These are phyloP conservation scores for Desmodesmus armatus DNA, from an alignment of 139 green algal genomes.

Conservation along the genomic window DNA sequence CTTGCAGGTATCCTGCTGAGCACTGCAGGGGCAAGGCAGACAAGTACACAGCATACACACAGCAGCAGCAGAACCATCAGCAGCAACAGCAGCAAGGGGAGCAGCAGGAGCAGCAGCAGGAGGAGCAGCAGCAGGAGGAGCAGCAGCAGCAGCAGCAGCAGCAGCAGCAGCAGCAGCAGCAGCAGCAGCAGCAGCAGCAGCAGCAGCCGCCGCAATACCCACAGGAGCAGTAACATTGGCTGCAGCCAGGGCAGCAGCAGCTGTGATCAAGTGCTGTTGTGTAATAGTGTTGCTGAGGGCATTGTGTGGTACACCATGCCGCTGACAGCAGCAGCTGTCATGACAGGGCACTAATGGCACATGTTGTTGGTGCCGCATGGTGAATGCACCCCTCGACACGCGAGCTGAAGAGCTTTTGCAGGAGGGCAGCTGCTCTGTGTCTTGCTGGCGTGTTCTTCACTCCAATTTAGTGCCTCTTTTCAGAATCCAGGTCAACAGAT, in stretches of 20 bases:
- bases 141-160: not conserved
- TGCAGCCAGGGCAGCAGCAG: not conserved
- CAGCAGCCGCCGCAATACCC: not conserved
- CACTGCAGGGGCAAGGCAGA: not conserved
- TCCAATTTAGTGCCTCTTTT: too few species aligned
- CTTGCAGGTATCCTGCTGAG: not conserved
- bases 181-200: not conserved
- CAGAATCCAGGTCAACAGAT: too few species aligned
- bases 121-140: not conserved
- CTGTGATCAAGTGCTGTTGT: not conserved
- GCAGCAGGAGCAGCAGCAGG: not conserved
- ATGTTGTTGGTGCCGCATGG: not conserved
- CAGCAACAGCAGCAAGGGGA: not conserved
- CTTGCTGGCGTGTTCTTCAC: too few species aligned
- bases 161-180: not conserved
- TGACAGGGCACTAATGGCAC: not conserved
- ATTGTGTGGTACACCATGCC: too few species aligned
- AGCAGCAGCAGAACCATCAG: not conserved
- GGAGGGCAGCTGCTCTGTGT: not conserved
- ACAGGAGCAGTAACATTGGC: not conserved
- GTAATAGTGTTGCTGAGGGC: too few species aligned
- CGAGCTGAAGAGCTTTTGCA: conserved; percentile 1
- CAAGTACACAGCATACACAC: not conserved
- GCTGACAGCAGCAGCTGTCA: not conserved
- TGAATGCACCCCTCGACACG: not conserved